These are phyloP conservation scores for Cymbopogon citratus DNA, from an alignment of 176 grass and related monocot genomes.

Conservation along the genomic window DNA sequence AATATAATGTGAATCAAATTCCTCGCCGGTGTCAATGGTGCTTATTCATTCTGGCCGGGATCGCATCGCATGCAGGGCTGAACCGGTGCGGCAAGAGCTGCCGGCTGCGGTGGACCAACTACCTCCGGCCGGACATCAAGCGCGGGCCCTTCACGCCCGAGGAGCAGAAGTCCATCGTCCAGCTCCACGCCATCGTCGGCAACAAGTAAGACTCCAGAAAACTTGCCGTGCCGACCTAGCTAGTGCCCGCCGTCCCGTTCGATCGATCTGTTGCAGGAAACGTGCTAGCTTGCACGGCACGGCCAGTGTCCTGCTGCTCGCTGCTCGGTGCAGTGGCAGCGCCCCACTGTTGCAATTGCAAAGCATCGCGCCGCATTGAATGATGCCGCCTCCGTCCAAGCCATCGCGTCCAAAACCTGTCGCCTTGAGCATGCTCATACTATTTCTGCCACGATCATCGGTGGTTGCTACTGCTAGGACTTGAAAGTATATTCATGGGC, in stretches of 20 bases:
- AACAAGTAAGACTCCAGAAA: constrained; percentile 58
- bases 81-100: constrained; percentile 98
- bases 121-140: constrained; percentile 91
- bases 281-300: neutral
- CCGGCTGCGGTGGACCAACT: constrained; percentile 97
- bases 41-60: neutral
- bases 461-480: neutral
- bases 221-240: neutral
- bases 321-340: neutral
- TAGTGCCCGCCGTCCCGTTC: neutral
- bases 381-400: constrained; percentile 16
- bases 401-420: neutral
- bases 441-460: neutral
- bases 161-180: constrained; percentile 95
- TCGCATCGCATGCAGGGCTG: constrained; percentile 35
- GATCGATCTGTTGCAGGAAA: neutral
- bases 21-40: neutral
- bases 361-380: constrained; percentile 20
- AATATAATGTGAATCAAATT: neutral
- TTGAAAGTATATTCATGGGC: constrained; percentile 19
- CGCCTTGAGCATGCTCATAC: neutral
- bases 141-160: constrained; percentile 83
- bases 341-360: constrained; percentile 20
- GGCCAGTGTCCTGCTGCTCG: constrained; percentile 1
- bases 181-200: constrained; percentile 96